Percentiles rank a stretch among this genome's conserved stretches.
These are phyloP conservation scores for Monilinia fructicola DNA, from an alignment of 2,329 filamentous ascomycete species.

Conservation along the genomic window DNA sequence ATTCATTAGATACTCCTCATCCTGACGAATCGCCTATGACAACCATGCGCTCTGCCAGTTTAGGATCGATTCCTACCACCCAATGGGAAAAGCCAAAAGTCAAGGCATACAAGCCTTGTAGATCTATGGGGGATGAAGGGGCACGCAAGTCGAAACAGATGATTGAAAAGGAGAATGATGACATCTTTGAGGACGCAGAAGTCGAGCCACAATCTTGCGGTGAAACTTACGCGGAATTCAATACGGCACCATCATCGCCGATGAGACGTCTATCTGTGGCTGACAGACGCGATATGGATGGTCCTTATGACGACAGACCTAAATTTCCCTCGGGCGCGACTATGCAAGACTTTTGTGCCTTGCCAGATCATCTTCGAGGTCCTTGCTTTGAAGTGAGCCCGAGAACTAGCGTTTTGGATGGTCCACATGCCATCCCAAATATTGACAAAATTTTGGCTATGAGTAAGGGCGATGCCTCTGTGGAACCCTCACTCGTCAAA, in stretches of 20 bases:
- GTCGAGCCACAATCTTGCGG: background rate
- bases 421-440: background rate
- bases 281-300: slow-evolving; percentile 14
- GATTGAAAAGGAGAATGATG: background rate
- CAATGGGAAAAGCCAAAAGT: background rate
- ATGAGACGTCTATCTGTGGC: background rate
- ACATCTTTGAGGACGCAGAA: background rate
- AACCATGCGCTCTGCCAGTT: background rate
- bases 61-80: background rate
- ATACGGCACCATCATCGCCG: slow-evolving; percentile 18
- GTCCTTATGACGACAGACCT: slow-evolving; percentile 14
- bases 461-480: slow-evolving; percentile 10
- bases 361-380: slow-evolving; percentile 16
- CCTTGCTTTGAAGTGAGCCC: slow-evolving; percentile 21
- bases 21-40: background rate
- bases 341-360: slow-evolving; percentile 17
- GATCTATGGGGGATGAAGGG: background rate
- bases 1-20: background rate
- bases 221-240: slow-evolving; percentile 4
- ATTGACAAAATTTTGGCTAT: slow-evolving; percentile 10
- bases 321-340: slow-evolving; percentile 7
- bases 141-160: background rate
- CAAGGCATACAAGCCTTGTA: slow-evolving; percentile 4
- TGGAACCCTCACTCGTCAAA: slow-evolving; percentile 2
- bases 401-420: slow-evolving; percentile 12